A percentile compares a stretch with the other conserved stretches of the same genome.
Evolutionary conservation across 1,139 yeast species (phyloP).

Genomic region (Yamadazyma kanchanaburiensis): DNA sequence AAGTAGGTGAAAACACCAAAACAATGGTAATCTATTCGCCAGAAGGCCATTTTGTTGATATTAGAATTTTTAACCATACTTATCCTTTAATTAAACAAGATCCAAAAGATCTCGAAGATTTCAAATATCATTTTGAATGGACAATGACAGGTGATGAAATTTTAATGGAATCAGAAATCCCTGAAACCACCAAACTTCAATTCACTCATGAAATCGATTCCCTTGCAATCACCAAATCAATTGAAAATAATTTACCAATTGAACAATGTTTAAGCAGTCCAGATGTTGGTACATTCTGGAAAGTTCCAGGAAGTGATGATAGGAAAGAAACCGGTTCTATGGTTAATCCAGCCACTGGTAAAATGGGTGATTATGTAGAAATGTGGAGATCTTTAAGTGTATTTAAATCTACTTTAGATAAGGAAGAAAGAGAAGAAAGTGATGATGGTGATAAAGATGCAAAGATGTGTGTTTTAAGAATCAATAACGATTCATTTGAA

Average conservation of each 20-base stretch:
- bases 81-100: slow-evolving; percentile 20
- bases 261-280: slow-evolving; percentile 24
- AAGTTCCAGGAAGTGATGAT: slow-evolving; percentile 36
- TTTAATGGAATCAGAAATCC: slow-evolving; percentile 14
- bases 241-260: slow-evolving; percentile 19
- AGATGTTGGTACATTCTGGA: slow-evolving; percentile 46
- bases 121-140: slow-evolving; percentile 33
- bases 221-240: slow-evolving; percentile 23
- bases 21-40: slow-evolving; percentile 54
- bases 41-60: slow-evolving; percentile 43
- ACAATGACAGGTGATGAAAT: slow-evolving; percentile 39
- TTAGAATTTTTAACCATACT: slow-evolving; percentile 23
- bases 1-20: slow-evolving; percentile 42
- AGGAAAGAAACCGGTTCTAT: slow-evolving; percentile 54
- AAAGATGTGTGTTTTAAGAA: slow-evolving; percentile 25
- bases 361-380: slow-evolving; percentile 47
- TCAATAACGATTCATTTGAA: slow-evolving; percentile 16
- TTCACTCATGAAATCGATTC: slow-evolving; percentile 47
- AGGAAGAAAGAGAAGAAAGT: slow-evolving; percentile 24
- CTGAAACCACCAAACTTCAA: slow-evolving; percentile 24
- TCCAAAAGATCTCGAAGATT: slow-evolving; percentile 10
- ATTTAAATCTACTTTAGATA: slow-evolving; percentile 22
- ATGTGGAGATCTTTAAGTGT: slow-evolving; percentile 57
- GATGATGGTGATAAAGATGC: slow-evolving; percentile 14
- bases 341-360: slow-evolving; percentile 46